Evolutionary conservation across 2,329 filamentous ascomycete genomes (phyloP).

Genomic region (Didymella glomerata): DNA sequence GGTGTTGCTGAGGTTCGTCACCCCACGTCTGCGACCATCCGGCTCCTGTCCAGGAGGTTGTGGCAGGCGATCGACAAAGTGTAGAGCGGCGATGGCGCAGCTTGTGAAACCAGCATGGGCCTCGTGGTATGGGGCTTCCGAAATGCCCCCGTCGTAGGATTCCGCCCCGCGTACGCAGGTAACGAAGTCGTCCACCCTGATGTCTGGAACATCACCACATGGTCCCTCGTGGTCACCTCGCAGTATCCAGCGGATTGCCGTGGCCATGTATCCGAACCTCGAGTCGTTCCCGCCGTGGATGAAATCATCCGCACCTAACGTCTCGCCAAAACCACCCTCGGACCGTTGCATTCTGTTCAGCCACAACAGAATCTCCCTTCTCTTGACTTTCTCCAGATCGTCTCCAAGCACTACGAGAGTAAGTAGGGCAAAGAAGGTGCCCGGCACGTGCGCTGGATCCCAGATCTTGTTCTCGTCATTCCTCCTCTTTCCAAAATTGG

Average conservation of each 20-base stretch:
- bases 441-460: slow-evolving; percentile 84
- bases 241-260: slow-evolving; percentile 82
- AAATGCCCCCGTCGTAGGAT: slow-evolving; percentile 86
- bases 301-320: slow-evolving; percentile 66
- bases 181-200: slow-evolving; percentile 75
- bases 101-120: slow-evolving; percentile 92
- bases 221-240: slow-evolving; percentile 65
- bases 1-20: slow-evolving; percentile 51
- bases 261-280: slow-evolving; percentile 86
- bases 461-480: slow-evolving; percentile 64
- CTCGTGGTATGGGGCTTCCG: slow-evolving; percentile 80
- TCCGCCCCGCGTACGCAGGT: slow-evolving; percentile 72
- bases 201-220: slow-evolving; percentile 69
- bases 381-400: slow-evolving; percentile 69
- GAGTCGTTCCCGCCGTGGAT: slow-evolving; percentile 85
- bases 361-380: slow-evolving; percentile 75
- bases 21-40: slow-evolving; percentile 43
- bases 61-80: slow-evolving; percentile 73
- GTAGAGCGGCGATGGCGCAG: slow-evolving; percentile 81
- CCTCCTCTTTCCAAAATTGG: slow-evolving; percentile 59
- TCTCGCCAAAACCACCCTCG: slow-evolving; percentile 93
- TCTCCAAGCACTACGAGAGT: slow-evolving; percentile 73
- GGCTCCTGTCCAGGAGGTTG: slow-evolving; percentile 29
- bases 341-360: slow-evolving; percentile 76
- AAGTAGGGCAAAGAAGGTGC: slow-evolving; percentile 87